These are phyloP conservation scores for Trichocladium antarcticum DNA, from an alignment of 495 filamentous ascomycete species.

Conservation along the genomic window DNA sequence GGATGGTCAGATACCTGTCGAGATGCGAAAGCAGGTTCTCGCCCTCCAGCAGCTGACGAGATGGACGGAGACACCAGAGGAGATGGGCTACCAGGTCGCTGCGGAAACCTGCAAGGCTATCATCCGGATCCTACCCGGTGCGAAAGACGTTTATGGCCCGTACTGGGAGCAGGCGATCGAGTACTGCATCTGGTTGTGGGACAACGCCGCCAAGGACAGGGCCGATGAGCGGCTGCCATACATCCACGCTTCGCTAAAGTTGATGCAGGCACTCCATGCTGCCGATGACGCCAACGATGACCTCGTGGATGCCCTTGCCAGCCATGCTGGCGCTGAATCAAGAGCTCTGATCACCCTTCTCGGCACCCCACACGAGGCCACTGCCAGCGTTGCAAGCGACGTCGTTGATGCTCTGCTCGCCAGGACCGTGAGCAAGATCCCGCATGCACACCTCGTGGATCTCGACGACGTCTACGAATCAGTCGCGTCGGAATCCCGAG, in stretches of 20 bases:
- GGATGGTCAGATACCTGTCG: constrained; percentile 41
- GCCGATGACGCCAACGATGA: constrained; percentile 72
- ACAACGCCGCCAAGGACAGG: constrained; percentile 27
- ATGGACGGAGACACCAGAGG: constrained; percentile 49
- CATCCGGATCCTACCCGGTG: constrained; percentile 51
- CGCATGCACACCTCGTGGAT: constrained; percentile 29
- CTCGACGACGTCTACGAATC: constrained; percentile 46
- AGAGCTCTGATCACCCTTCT: constrained; percentile 52
- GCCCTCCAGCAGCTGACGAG: constrained; percentile 65
- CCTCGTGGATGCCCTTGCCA: constrained; percentile 58
- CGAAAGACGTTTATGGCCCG: constrained; percentile 68
- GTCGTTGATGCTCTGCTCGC: constrained; percentile 60
- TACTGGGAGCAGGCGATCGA: constrained; percentile 67
- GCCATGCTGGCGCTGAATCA: constrained; percentile 38
- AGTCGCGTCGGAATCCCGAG: constrained; percentile 60
- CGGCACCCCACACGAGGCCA: constrained; percentile 30
- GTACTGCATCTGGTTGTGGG: constrained; percentile 47
- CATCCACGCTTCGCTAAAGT: constrained; percentile 57
- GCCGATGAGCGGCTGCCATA: constrained; percentile 41
- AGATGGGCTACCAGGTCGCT: constrained; percentile 40
- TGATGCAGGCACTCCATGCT: constrained; percentile 50
- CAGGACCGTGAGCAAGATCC: constrained; percentile 49
- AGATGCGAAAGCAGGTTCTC: constrained; percentile 72
- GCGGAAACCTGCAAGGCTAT: constrained; percentile 54
- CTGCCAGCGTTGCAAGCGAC: constrained; percentile 27